phyloP scores from a whole-genome alignment of 1,284 basidiomycete genomes.

The Tylopilus sp. region DNA sequence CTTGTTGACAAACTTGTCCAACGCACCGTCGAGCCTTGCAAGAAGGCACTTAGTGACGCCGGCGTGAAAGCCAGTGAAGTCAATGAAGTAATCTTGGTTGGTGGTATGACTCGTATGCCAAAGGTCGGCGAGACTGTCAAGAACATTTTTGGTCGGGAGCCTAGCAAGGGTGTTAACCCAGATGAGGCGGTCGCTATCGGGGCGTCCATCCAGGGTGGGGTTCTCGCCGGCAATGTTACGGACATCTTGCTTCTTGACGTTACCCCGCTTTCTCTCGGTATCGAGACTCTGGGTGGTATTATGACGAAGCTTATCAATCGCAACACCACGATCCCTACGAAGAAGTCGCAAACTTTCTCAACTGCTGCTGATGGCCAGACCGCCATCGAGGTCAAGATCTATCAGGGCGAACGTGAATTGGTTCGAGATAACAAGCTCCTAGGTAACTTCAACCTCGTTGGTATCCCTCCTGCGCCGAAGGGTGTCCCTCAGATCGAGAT shows the following conservation, averaged over 20 bases:
- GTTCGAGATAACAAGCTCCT: slow-evolving; percentile 98
- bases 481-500: slow-evolving; percentile 99
- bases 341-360: slow-evolving; percentile 98
- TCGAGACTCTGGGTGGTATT: slow-evolving; percentile 97
- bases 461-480: slow-evolving; percentile 96
- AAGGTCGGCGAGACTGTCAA: slow-evolving; percentile 90
- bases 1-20: slow-evolving; percentile 83
- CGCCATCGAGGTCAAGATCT: slow-evolving; percentile 96
- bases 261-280: slow-evolving; percentile 91
- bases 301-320: slow-evolving; percentile 96
- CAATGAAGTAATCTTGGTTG: slow-evolving; percentile 96
- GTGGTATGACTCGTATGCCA: slow-evolving; percentile 98
- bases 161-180: slow-evolving; percentile 97
- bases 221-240: slow-evolving; percentile 93
- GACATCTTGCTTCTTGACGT: slow-evolving; percentile 97
- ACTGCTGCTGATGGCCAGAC: slow-evolving; percentile 96
- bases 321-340: slow-evolving; percentile 99
- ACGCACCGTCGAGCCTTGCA: slow-evolving; percentile 94
- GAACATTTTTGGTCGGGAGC: slow-evolving; percentile 89
- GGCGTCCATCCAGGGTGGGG: slow-evolving; percentile 92
- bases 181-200: slow-evolving; percentile 94
- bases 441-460: slow-evolving; percentile 98
- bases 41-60: slow-evolving; percentile 91
- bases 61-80: slow-evolving; percentile 91
- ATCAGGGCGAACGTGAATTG: slow-evolving; percentile 97